Evolutionary conservation across 164 flowering plant genomes (phyloP), one percentile per base, ranked within the genome.

Genomic region (Paratinospora sagittata): DNA sequence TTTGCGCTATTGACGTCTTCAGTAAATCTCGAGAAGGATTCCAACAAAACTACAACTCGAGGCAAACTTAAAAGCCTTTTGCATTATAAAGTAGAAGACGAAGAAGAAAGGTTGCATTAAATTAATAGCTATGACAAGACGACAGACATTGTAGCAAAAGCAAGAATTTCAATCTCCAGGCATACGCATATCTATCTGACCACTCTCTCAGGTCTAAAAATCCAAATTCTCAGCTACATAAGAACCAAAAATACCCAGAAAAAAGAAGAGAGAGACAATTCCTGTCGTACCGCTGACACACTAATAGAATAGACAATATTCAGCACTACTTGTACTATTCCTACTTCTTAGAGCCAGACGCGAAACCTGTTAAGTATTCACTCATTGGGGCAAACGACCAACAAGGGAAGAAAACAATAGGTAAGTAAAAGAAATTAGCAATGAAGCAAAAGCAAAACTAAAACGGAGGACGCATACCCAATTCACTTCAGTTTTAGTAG

Each of bases 401-500:
- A 30, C 2, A 43, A 43, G 47, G 0, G 47, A 43, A 30, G 34
- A 30, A n/a, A 30, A 30, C 34, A 30, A 30, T 30, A 1, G 3
- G 34, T 1, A 3, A 30, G n/a, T 12, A 27, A 2, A 16, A 49
- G 37, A 43, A 26, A 27, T 19, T 33, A 27, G 36, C 13, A 11
- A 19, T 24, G 64, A 63, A 74, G 63, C 72, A 74, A 74, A 68
- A 74, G 72, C 76, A 63, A 74, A 64, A 68, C 67, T 45, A 62
- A 68, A 63, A 73, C 70, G 12, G 65, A 27, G 61, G 21, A 65
- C 21, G 27, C 26, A 39, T 11, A 19, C 9, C 47, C 69, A 67
- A 13, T 10, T 21, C 27, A 13, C 10, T 14, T 47, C 5, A 0
- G 69, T 65, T 41, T 67, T 73, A 73, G 75, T 73, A 45, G 67